Evolutionary conservation across 805 yeast species (phyloP).

Genomic region (Metschnikowia chrysomelidarum): DNA sequence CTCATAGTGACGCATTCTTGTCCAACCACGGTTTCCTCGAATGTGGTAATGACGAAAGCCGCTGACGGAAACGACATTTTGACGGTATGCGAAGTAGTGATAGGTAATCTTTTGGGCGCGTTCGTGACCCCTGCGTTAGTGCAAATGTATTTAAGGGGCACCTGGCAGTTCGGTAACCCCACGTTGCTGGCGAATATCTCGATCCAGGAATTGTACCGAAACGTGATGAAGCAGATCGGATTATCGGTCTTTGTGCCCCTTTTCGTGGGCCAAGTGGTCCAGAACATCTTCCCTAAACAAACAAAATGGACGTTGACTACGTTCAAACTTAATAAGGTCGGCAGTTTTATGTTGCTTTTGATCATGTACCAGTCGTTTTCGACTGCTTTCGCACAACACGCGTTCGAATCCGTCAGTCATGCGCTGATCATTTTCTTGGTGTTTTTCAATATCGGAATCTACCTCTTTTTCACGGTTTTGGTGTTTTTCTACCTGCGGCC

Average conservation of each 20-base stretch:
- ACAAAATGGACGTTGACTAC: conserved; percentile 58
- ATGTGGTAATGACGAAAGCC: conserved; percentile 85
- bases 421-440: conserved; percentile 72
- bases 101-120: conserved; percentile 83
- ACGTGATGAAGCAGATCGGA: conserved; percentile 88
- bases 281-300: conserved; percentile 64
- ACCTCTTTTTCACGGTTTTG: conserved; percentile 68
- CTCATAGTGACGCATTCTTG: conserved; percentile 79
- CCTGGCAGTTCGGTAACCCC: conserved; percentile 82
- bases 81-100: conserved; percentile 79
- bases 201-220: conserved; percentile 57
- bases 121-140: conserved; percentile 83
- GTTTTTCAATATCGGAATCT: conserved; percentile 79
- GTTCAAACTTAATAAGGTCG: conserved; percentile 66
- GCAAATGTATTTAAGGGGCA: conserved; percentile 60
- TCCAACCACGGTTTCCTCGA: conserved; percentile 90
- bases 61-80: conserved; percentile 82
- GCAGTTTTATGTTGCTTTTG: conserved; percentile 73
- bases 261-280: conserved; percentile 83
- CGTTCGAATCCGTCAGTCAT: conserved; percentile 69
- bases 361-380: conserved; percentile 80
- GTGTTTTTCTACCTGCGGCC: conserved; percentile 65
- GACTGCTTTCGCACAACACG: conserved; percentile 80
- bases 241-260: conserved; percentile 79
- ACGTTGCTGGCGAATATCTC: conserved; percentile 43